Percentiles rank a stretch among this genome's conserved stretches.
These are phyloP conservation scores for Sextonia rubra DNA, from an alignment of 164 flowering plant species.

Conservation along the genomic window DNA sequence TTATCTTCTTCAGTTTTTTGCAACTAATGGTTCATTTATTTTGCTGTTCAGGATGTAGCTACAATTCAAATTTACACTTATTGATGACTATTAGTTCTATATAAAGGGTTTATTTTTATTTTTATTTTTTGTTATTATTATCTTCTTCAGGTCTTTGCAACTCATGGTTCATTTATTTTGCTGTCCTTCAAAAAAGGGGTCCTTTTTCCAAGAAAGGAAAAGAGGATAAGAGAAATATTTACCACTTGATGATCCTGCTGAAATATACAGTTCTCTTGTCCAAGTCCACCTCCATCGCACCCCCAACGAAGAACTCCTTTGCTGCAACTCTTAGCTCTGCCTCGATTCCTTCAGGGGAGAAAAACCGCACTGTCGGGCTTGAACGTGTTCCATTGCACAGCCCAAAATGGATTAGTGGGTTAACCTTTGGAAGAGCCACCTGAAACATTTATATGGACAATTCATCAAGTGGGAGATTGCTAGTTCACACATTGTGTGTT, in stretches of 20 bases:
- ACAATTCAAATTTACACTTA: no score
- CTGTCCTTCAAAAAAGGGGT: not conserved
- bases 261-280: slow-evolving; percentile 73
- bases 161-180: not conserved
- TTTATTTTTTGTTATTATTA: not conserved
- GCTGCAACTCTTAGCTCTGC: slow-evolving; percentile 66
- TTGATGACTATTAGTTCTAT: not conserved
- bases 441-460: slow-evolving; percentile 18
- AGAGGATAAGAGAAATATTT: slow-evolving; percentile 9
- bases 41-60: no score
- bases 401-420: slow-evolving; percentile 78
- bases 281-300: slow-evolving; percentile 62
- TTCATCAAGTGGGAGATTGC: not conserved
- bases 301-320: slow-evolving; percentile 63
- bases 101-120: not conserved
- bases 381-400: slow-evolving; percentile 74
- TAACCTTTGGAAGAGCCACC: slow-evolving; percentile 50
- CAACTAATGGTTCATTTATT: no score
- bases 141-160: not conserved
- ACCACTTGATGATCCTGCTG: slow-evolving; percentile 78
- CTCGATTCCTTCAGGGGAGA: slow-evolving; percentile 60
- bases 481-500: not conserved
- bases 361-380: slow-evolving; percentile 71
- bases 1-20: no score
- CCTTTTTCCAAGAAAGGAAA: not conserved